Percentiles rank a stretch among this genome's conserved stretches.
Evolutionary conservation across 2,329 filamentous ascomycete genomes (phyloP).

Genomic region (Fonsecaea nubica): DNA sequence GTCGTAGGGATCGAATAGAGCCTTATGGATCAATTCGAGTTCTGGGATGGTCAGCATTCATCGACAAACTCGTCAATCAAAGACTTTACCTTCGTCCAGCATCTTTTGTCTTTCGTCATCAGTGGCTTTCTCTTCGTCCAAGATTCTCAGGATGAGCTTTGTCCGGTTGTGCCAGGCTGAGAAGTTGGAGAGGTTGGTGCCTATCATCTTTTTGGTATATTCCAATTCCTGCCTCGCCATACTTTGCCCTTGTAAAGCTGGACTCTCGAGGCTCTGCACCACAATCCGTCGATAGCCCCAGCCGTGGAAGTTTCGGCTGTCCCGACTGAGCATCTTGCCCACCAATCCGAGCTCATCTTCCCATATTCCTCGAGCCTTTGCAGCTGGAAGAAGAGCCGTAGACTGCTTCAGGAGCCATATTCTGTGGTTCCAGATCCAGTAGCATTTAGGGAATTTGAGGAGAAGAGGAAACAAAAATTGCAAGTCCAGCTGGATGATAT

Average conservation of each 20-base stretch:
- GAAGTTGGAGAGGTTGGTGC: constrained; percentile 87
- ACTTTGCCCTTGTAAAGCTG: constrained; percentile 59
- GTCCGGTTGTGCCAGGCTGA: constrained; percentile 95
- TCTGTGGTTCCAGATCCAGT: constrained; percentile 99
- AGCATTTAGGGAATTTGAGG: constrained; percentile 89
- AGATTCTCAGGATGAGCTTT: constrained; percentile 77
- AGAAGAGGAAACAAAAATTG: constrained; percentile 83
- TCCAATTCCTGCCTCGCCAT: constrained; percentile 82
- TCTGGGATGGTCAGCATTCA: constrained; percentile 57
- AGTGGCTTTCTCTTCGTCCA: constrained; percentile 73
- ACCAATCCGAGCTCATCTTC: constrained; percentile 80
- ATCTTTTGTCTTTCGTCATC: constrained; percentile 69
- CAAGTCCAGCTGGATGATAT: constrained; percentile 74
- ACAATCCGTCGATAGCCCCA: constrained; percentile 90
- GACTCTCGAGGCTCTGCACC: constrained; percentile 74
- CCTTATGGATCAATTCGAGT: constrained; percentile 74
- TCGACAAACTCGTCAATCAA: background rate
- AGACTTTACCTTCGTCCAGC: constrained; percentile 68
- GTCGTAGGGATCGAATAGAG: constrained; percentile 88
- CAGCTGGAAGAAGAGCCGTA: constrained; percentile 65
- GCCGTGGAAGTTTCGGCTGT: constrained; percentile 93
- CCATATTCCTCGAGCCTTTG: constrained; percentile 73
- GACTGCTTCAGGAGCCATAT: constrained; percentile 80
- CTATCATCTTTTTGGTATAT: constrained; percentile 90
- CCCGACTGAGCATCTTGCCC: constrained; percentile 83